phyloP scores from a whole-genome alignment of 768 basidiomycete genomes.

The Megacollybia marginata region DNA sequence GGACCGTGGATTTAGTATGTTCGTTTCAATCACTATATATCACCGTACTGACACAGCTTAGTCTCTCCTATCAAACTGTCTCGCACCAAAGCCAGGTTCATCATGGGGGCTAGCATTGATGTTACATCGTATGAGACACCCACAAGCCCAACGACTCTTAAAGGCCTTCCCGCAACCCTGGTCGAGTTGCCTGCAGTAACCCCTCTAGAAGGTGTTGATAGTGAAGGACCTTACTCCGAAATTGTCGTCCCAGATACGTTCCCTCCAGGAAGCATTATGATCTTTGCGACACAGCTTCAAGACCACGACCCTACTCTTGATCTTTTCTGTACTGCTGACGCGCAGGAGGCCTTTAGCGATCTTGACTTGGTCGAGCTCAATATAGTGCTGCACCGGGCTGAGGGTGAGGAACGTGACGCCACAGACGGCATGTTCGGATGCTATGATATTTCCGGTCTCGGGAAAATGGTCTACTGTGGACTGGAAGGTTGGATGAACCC shows the following conservation, averaged over 20 bases:
- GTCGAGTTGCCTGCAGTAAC: constrained; percentile 53
- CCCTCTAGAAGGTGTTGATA: constrained; percentile 56
- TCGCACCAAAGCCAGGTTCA: constrained; percentile 70
- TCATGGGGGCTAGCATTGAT: constrained; percentile 71
- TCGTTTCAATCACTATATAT: background rate
- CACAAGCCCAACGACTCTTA: constrained; percentile 45
- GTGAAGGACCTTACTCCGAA: constrained; percentile 65
- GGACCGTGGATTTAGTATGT: constrained; percentile 72
- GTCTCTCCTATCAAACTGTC: constrained; percentile 82
- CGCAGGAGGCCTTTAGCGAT: constrained; percentile 62
- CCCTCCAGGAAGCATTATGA: constrained; percentile 92
- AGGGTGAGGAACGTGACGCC: background rate
- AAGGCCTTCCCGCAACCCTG: constrained; percentile 67
- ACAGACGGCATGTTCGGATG: constrained; percentile 54
- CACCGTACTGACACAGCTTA: constrained; percentile 19
- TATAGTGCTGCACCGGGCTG: constrained; percentile 55
- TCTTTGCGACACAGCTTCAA: constrained; percentile 83
- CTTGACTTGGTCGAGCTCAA: constrained; percentile 87
- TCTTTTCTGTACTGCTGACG: constrained; percentile 60
- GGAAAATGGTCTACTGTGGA: constrained; percentile 83
- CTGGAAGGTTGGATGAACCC: constrained; percentile 97
- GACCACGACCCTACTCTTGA: constrained; percentile 69
- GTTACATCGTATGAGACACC: constrained; percentile 53
- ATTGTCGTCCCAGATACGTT: constrained; percentile 82
- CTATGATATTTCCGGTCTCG: constrained; percentile 74